phyloP scores from a whole-genome alignment of 352 stramenopile genomes.

The Hyaloperonospora brassicae region DNA sequence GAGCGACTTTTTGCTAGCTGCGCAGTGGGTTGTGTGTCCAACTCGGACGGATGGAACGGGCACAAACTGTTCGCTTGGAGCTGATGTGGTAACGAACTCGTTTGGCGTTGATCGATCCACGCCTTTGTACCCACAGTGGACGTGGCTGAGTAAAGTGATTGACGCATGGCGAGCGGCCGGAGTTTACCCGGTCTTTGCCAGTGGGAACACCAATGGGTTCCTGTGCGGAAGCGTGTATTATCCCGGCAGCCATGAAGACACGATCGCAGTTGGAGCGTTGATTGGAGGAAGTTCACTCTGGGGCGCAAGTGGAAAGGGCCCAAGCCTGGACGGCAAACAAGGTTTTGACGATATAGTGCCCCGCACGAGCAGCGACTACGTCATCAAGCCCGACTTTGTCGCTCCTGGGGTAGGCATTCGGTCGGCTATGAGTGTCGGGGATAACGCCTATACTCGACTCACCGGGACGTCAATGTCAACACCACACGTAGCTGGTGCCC shows the following conservation, averaged over 20 bases:
- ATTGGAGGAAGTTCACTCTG: slow-evolving; percentile 52
- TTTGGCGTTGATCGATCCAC: slow-evolving; percentile 50
- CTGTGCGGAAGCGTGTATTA: slow-evolving; percentile 65
- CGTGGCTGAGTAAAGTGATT: slow-evolving; percentile 47
- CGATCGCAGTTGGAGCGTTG: slow-evolving; percentile 51
- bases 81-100: slow-evolving; percentile 58
- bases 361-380: slow-evolving; percentile 11
- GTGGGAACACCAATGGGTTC: slow-evolving; percentile 66
- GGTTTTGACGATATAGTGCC: not conserved
- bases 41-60: slow-evolving; percentile 41
- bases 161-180: slow-evolving; percentile 45
- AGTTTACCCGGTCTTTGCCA: slow-evolving; percentile 53
- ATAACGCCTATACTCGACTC: slow-evolving; percentile 49
- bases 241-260: slow-evolving; percentile 43
- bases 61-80: slow-evolving; percentile 45
- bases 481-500: slow-evolving; percentile 50
- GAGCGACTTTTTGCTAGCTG: slow-evolving; percentile 57
- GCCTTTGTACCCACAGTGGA: slow-evolving; percentile 41
- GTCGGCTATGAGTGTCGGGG: slow-evolving; percentile 49
- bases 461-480: slow-evolving; percentile 76
- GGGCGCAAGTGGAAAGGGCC: slow-evolving; percentile 64
- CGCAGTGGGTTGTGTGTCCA: slow-evolving; percentile 62
- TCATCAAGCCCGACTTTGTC: slow-evolving; percentile 71
- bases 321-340: slow-evolving; percentile 27
- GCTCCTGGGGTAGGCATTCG: slow-evolving; percentile 59